Evolutionary conservation across 176 grass and related monocot genomes (phyloP), one percentile per base, ranked within the genome.

Genomic region (Carex pumila): DNA sequence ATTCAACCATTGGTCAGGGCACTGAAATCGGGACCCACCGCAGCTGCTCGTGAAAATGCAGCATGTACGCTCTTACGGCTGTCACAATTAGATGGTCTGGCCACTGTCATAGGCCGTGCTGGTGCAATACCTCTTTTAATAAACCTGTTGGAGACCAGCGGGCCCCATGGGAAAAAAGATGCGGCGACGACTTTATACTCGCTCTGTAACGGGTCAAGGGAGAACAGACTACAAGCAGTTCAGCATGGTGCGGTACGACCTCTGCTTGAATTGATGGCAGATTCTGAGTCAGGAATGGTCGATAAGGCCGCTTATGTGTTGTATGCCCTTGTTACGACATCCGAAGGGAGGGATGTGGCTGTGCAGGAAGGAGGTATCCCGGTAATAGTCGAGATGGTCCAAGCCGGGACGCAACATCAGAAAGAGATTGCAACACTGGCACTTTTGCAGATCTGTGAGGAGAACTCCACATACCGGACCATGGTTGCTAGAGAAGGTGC

Each of bases 301-400:
- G 96, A 98, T 86, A 98, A 95, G 88, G 93, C 96, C 5, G 93
- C 96, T 1, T 98, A 89, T 82, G 93, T 98, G 9, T 88, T 98
- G 65, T 65, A 88, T 85, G 85, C 89, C 7, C 84, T 98, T 0
- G 87, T 92, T 15, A 30, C 63, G 9, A 37, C 53, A 22, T 12
- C 81, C 6, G 91, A 95, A 82, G 96, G 96, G 1, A 88, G 89
- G 7, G 56, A 85, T 43, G 75, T 87, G 10, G 83, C 89, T 4
- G 93, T 98, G 12, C 89, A 93, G 19, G 93, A 95, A 58, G 89
- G 89, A 73, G 96, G 89, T 13, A 58, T 95, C 50, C 91, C 91
- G 53, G 96, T 99, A 1, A 82, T 99, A 4, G 96, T 99, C 4
- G 96, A 99, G 91, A 95, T 99, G 96, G 87, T 99, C 0, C 93